phyloP scores from a whole-genome alignment of 164 flowering plant genomes.

The Buxus sempervirens region DNA sequence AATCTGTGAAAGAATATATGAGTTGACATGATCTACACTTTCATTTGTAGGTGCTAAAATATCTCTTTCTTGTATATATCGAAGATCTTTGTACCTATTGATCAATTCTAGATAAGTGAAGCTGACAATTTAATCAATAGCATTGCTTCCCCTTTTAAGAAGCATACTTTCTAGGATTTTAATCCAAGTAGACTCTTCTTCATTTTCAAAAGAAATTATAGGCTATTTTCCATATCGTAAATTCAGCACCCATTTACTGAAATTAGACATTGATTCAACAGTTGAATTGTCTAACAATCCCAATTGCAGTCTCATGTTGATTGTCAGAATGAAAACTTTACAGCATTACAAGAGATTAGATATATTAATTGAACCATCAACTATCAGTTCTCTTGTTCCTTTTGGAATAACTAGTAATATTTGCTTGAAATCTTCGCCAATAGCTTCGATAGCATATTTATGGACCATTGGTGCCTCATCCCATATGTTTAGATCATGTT shows the following conservation, averaged over 20 bases:
- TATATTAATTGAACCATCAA: conserved; percentile 1
- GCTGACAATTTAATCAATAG: background rate
- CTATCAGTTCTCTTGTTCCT: conserved; percentile 9
- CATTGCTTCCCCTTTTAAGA: background rate
- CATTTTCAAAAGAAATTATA: background rate
- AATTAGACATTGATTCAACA: background rate
- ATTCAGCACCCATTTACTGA: background rate
- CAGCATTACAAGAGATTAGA: conserved; percentile 10
- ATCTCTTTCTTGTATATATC: background rate
- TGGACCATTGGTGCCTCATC: conserved; percentile 20
- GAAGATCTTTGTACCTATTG: background rate
- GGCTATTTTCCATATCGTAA: background rate
- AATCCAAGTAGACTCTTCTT: background rate
- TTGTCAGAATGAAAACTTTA: conserved; percentile 7
- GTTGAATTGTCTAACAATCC: background rate
- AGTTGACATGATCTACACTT: background rate
- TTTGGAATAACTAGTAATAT: conserved; percentile 16
- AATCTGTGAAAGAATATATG: too few species aligned
- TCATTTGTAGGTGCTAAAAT: background rate
- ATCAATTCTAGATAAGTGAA: background rate
- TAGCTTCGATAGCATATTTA: conserved; percentile 11
- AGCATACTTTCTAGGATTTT: background rate
- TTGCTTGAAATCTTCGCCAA: conserved; percentile 19
- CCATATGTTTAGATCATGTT: conserved; percentile 8
- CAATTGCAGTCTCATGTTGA: conserved; percentile 4